These are phyloP conservation scores for Talaromyces liani DNA, from an alignment of 495 filamentous ascomycete genomes.

Conservation along the genomic window DNA sequence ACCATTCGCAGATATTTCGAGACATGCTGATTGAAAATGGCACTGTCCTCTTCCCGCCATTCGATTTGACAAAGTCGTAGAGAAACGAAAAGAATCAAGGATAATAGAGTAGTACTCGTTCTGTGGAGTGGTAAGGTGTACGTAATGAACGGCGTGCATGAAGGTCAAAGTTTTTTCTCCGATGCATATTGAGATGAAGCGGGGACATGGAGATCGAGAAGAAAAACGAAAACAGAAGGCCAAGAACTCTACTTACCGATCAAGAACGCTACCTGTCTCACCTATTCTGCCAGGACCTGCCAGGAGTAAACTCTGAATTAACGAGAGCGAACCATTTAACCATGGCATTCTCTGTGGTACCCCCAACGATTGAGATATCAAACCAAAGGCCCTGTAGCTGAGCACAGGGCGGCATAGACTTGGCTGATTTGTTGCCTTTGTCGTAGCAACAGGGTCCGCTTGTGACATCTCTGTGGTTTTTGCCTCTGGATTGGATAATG, in stretches of 20 bases:
- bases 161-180: not conserved
- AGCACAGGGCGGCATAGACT: conserved; percentile 56
- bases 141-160: not conserved
- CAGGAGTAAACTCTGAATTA: conserved; percentile 64
- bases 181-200: not conserved
- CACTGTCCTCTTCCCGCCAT: not conserved
- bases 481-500: conserved; percentile 22
- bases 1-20: not conserved
- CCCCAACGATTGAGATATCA: conserved; percentile 60
- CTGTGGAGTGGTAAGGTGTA: not conserved
- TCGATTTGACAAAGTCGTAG: not conserved
- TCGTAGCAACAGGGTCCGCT: conserved; percentile 1
- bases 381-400: conserved; percentile 64
- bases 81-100: not conserved
- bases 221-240: not conserved
- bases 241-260: conserved; percentile 65
- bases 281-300: conserved; percentile 67
- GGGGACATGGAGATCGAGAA: not conserved
- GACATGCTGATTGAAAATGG: not conserved
- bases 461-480: conserved; percentile 7
- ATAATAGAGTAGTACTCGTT: not conserved
- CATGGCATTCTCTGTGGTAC: conserved; percentile 78
- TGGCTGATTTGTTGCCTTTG: conserved; percentile 3
- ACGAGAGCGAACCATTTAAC: conserved; percentile 62
- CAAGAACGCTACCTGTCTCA: conserved; percentile 65